Conservation (phyloP, 2,329 filamentous ascomycete genomes). For the Claviceps africana region DNA sequence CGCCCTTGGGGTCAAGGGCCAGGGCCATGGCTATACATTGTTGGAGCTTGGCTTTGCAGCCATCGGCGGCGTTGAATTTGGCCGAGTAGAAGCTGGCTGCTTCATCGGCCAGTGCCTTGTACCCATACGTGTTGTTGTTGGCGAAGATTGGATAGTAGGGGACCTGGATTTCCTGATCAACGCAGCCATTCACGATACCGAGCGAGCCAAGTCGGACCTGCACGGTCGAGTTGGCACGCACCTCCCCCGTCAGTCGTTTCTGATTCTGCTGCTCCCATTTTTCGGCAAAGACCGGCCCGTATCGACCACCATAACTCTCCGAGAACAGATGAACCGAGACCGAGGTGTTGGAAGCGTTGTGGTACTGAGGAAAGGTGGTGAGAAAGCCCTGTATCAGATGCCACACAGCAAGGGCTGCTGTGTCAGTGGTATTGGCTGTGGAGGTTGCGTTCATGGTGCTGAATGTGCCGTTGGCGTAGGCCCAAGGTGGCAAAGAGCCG, state of each 20-base stretch:
- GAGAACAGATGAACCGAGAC: slow-evolving; percentile 51
- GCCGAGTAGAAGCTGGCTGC: slow-evolving; percentile 31
- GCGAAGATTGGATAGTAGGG: slow-evolving; percentile 44
- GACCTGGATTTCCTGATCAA: slow-evolving; percentile 50
- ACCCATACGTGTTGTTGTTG: slow-evolving; percentile 51
- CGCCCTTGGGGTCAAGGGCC: slow-evolving; percentile 24
- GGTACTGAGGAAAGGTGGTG: slow-evolving; percentile 42
- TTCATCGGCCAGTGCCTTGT: slow-evolving; percentile 39
- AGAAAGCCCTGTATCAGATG: slow-evolving; percentile 51
- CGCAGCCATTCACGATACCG: slow-evolving; percentile 57
- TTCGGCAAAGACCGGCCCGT: slow-evolving; percentile 50
- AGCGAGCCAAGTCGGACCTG: slow-evolving; percentile 48
- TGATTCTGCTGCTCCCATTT: slow-evolving; percentile 48
- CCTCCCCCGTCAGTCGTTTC: slow-evolving; percentile 33
- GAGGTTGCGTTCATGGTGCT: slow-evolving; percentile 32
- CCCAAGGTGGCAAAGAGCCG: slow-evolving; percentile 14
- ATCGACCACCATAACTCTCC: slow-evolving; percentile 58
- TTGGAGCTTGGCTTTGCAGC: slow-evolving; percentile 39
- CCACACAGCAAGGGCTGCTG: slow-evolving; percentile 47
- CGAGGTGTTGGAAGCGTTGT: slow-evolving; percentile 31
- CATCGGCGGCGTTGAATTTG: slow-evolving; percentile 20
- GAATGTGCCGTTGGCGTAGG: slow-evolving; percentile 51
- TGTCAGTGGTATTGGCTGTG: slow-evolving; percentile 42
- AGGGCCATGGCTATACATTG: slow-evolving; percentile 33
- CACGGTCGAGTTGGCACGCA: slow-evolving; percentile 36